Base-by-base conservation (phyloP, 2,329 filamentous ascomycete species). In the Cordyceps javanica region DNA sequence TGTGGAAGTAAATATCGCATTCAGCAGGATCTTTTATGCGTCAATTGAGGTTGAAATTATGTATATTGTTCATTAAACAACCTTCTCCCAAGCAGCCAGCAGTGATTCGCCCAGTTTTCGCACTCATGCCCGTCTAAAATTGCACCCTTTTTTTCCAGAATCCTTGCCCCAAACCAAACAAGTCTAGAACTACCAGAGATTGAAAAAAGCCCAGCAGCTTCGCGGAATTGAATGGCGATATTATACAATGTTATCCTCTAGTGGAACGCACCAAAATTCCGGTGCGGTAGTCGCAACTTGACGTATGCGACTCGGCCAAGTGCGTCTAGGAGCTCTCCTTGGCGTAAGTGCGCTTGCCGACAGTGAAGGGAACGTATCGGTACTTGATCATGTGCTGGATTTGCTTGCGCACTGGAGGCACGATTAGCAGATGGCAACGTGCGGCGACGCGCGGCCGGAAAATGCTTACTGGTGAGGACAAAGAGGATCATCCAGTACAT, bases 321-420 rank as follows among this genome's bases (percentile, higher is more conserved):
- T 13, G 45, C 16, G 36, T 58, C 63, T 68, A 75, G 56, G 75
- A 74, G 75, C 76, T 85, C 75, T 78, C 82, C 77, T 86, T 87
- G 70, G 74, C 78, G 73, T 94, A 95, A 70, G 83, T 86, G 62
- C 89, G 81, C 83, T 97, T 97, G 74, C 92, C 92, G 64, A 96
- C 85, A 41, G 90, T 87, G 77, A 97, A 96, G 41, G 92, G 91
- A 30, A 96, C 91, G 71, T 96, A 99, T 76, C 93, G 90, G 80
- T 97, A 99, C 80, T 97, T 99, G 82, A 99, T 93, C 94, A 99
- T 99, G 78, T 97, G 94, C 78, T 99, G 94, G 67, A 99, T 99
- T 78, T 99, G 94, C 80, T 94, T 90, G 75, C 94, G 86, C 94
- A 99, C 91, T 96, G 66, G 30, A n/a, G 44, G 36, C 8, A 23